Base-by-base conservation (phyloP, 192 early-diverging fungal genomes). In the Pilaira anomala region DNA sequence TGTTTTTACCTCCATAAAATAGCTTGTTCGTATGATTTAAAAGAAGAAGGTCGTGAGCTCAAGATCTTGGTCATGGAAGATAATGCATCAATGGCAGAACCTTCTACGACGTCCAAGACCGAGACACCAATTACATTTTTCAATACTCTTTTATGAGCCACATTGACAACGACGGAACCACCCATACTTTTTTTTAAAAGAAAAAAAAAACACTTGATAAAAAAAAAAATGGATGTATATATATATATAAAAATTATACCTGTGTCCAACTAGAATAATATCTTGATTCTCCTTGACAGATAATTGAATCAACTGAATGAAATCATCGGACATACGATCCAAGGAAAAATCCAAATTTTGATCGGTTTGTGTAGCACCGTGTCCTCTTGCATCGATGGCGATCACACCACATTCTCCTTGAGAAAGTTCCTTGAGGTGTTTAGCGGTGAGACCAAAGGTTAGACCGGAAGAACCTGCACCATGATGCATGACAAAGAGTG, bases 31-130 rank as follows among this genome's bases (percentile, higher is more conserved):
- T 82, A 36, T 0, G 80, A 76, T 5, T 57, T 51, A 48, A 87
- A 87, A 19, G 67, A 48, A 30, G 55, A 70, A 3, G 85, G 84
- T 24, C 84, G 56, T 12, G 68, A 66, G 22, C 76, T 73, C 19
- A 84, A 59, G 52, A 76, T 78, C 25, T 59, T 65, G 18, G 66
- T 50, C 77, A 87, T 82, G 46, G 69, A 65, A 2, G 74, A 53
- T 39, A 87, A 44, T 40, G 85, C 77, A 56, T 87, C 84, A 54
- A 85, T 68, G 7, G 85, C 85, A 7, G 79, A 80, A 2, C 91
- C 91, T 72, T 93, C 91, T 30, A 91, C 90, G 33, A 93, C 87
- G 69, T 93, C 91, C 14, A 93, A 62, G 0, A 91, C 82, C 3
- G 82, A 81, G 9, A 93, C 71, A 1, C 91, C 90, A 9, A 79